Evolutionary conservation across 139 green algal genomes (phyloP), one percentile per base, ranked within the genome.

Genomic region (Zygnema cylindricum): DNA sequence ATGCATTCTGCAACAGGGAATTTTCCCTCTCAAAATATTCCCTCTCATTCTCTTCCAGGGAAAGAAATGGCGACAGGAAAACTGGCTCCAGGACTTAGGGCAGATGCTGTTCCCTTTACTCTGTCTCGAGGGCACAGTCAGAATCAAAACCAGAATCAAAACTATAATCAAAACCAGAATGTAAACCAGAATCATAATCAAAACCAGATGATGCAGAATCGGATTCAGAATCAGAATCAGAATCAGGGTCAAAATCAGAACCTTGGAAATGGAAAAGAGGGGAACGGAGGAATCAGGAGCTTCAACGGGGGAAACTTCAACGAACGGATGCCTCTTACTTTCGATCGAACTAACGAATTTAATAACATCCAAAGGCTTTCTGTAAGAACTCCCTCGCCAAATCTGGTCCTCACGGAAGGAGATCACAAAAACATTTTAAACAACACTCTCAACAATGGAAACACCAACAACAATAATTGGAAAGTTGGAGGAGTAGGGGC

Each of bases 261-360:
- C n/a, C n/a, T n/a, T n/a, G n/a, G n/a, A n/a, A n/a, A n/a, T n/a
- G 40, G 71, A 16, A 43, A 79, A 11, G 38, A 57, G 71, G 71
- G 3, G 38, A 16, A 16, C 71, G 40, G 40, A 16, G 7, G 16
- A 7, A 43, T 7, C 71, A 79, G 38, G 71, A 3, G 7, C 16
- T 16, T 79, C 16, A 11, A 79, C 7, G 71, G 71, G 16, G 71
- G 71, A 25, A 3, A n/a, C 71, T 54, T 11, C 71, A 79, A 79
- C 71, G 21, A 54, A 23, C 32, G 81, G 3, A 87, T 87, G 81
- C 81, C 81, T 39, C 30, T 87, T 2, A 87, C 81, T 3, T 87
- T 85, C 35, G 81, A 87, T n/a, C 32, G 81, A 2, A 87, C 81
- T 16, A 87, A 87, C 49, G 77, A 84, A 55, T 79, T 55, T 79